A percentile compares a stretch with the other conserved stretches of the same genome.
phyloP scores from a whole-genome alignment of 129 eudicot genomes.

The Lactuca saligna region DNA sequence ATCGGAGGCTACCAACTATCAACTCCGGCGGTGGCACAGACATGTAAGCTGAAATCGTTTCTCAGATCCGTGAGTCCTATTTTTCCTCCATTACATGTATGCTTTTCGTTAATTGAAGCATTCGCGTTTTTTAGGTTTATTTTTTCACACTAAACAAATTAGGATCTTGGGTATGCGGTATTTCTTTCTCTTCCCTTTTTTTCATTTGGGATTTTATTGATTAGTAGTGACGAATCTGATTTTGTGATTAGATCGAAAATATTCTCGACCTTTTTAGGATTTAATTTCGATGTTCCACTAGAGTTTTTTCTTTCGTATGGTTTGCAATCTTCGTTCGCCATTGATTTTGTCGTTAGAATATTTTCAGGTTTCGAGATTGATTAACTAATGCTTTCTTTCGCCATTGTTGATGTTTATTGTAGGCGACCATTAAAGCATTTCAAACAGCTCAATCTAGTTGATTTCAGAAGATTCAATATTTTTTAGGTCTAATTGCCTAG shows the following conservation, averaged over 20 bases:
- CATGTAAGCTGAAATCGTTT: conserved; percentile 20
- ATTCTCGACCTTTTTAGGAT: not conserved
- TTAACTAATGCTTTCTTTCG: not conserved
- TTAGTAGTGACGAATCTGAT: conserved; percentile 18
- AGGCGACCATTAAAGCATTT: not conserved
- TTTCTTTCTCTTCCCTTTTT: not conserved
- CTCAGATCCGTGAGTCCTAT: conserved; percentile 40
- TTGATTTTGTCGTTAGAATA: conserved; percentile 1
- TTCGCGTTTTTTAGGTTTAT: conserved; percentile 7
- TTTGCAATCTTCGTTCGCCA: not conserved
- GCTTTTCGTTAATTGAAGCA: not conserved
- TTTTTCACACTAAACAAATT: conserved; percentile 6
- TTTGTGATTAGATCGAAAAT: conserved; percentile 18
- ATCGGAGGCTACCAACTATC: conserved; percentile 30
- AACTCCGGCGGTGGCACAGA: conserved; percentile 36
- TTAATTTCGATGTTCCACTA: conserved; percentile 1
- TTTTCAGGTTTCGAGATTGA: not conserved
- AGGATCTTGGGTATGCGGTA: conserved; percentile 10
- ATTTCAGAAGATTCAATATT: not conserved
- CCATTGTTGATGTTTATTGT: not conserved
- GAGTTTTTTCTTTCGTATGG: not conserved
- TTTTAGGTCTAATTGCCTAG: not conserved
- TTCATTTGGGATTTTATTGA: conserved; percentile 18
- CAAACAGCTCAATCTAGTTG: conserved; percentile 6
- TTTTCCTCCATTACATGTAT: not conserved